Evolutionary conservation across 371 early-diverging fungal genomes (phyloP).

Genomic region (Saksenaea oblongispora): DNA sequence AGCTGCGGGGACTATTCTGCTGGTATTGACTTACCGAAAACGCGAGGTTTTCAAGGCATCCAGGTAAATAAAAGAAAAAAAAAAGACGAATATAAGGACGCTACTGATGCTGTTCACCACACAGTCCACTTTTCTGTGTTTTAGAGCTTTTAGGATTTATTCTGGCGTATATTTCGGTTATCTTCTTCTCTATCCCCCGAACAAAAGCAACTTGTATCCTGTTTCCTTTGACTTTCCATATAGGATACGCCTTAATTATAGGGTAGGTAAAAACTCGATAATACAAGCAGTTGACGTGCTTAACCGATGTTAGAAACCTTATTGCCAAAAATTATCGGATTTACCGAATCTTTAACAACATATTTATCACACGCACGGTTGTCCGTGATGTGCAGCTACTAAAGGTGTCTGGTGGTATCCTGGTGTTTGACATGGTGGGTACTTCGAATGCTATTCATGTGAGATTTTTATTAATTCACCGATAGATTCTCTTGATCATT

Average conservation of each 20-base stretch:
- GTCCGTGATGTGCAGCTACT: slow-evolving; percentile 55
- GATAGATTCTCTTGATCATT: slow-evolving; percentile 38
- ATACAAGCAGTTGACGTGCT: not conserved
- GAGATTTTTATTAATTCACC: not conserved
- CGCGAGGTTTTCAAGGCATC: slow-evolving; percentile 56
- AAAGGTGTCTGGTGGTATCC: slow-evolving; percentile 54
- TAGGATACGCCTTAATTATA: slow-evolving; percentile 42
- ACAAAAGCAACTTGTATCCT: slow-evolving; percentile 36
- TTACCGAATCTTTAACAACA: slow-evolving; percentile 61
- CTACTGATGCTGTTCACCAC: not conserved
- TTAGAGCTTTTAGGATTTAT: slow-evolving; percentile 52
- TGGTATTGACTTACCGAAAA: slow-evolving; percentile 45
- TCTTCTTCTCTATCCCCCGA: slow-evolving; percentile 33
- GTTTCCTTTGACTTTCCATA: slow-evolving; percentile 44
- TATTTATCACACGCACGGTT: slow-evolving; percentile 59
- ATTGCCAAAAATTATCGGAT: slow-evolving; percentile 63
- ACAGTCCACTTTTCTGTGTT: slow-evolving; percentile 55
- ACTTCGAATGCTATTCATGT: not conserved
- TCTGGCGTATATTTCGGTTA: slow-evolving; percentile 38
- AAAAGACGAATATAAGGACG: not conserved
- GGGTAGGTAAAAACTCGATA: slow-evolving; percentile 29
- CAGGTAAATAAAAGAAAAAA: slow-evolving; percentile 33
- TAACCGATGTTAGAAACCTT: slow-evolving; percentile 29
- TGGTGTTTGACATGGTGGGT: slow-evolving; percentile 48
- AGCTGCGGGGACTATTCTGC: slow-evolving; percentile 30